phyloP scores from a whole-genome alignment of 805 yeast species.

The Nematodospora valgi region DNA sequence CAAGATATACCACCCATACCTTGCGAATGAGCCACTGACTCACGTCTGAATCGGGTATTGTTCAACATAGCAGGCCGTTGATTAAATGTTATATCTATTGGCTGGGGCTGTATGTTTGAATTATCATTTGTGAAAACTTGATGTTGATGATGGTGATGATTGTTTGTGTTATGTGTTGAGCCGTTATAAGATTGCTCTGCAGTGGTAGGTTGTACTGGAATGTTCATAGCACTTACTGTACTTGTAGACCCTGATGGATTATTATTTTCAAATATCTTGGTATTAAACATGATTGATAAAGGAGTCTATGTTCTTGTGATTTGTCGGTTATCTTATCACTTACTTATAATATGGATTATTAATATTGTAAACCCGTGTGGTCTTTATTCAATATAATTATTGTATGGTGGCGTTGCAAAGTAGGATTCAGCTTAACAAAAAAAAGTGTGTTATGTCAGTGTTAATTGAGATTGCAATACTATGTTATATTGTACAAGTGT shows the following conservation, averaged over 20 bases:
- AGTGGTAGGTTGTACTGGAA: constrained; percentile 16
- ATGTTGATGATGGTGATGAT: background rate
- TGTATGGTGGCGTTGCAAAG: too few relatives aligned
- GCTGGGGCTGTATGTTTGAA: constrained; percentile 28
- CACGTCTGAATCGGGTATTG: constrained; percentile 63
- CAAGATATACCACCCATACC: constrained; percentile 98
- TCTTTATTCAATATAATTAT: too few relatives aligned
- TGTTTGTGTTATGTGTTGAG: background rate
- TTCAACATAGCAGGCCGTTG: constrained; percentile 37
- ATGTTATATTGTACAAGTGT: too few relatives aligned
- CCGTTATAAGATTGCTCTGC: constrained; percentile 1
- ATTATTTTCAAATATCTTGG: constrained; percentile 36
- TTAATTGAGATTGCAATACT: too few relatives aligned
- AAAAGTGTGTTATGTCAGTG: too few relatives aligned
- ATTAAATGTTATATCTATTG: constrained; percentile 43
- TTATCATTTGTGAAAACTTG: background rate
- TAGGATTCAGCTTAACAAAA: too few relatives aligned
- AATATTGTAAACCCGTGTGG: too few relatives aligned
- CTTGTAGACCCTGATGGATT: constrained; percentile 16
- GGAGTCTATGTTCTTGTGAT: too few relatives aligned
- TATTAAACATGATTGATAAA: constrained; percentile 33
- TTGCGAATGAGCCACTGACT: constrained; percentile 90
- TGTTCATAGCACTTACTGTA: constrained; percentile 19
- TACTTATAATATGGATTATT: too few relatives aligned
- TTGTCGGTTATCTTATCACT: too few relatives aligned